Conservation (phyloP, 108 stramenopile genomes). For the Skeletonema menzelii region DNA sequence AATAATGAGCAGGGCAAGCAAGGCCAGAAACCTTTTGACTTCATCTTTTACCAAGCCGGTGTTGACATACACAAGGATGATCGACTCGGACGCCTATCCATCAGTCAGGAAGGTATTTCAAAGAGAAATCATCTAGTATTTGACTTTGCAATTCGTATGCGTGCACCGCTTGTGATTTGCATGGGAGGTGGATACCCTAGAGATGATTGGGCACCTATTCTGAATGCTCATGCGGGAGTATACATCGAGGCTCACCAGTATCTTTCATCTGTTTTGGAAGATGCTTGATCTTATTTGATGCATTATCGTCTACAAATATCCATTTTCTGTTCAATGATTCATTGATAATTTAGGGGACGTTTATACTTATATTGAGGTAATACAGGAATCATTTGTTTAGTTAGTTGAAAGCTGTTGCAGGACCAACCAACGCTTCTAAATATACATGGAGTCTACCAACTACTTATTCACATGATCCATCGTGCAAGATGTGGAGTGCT, state of each 20-base stretch:
- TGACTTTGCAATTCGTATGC: constrained; percentile 40
- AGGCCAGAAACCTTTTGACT: constrained; percentile 48
- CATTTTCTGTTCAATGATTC: too few species aligned
- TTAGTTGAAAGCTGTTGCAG: too few species aligned
- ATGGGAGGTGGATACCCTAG: constrained; percentile 92
- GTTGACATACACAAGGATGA: constrained; percentile 82
- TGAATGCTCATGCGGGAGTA: constrained; percentile 75
- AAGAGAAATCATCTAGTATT: constrained; percentile 72
- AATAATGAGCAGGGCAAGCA: not conserved
- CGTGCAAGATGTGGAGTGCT: too few species aligned
- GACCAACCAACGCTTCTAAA: too few species aligned
- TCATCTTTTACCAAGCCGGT: constrained; percentile 87
- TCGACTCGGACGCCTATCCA: constrained; percentile 72
- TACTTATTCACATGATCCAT: too few species aligned
- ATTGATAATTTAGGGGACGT: too few species aligned
- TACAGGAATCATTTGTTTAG: too few species aligned
- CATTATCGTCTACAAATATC: too few species aligned
- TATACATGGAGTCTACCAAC: too few species aligned
- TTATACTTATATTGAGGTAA: too few species aligned
- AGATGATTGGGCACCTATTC: constrained; percentile 69
- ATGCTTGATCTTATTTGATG: not conserved
- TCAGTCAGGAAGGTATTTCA: constrained; percentile 58
- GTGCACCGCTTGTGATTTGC: constrained; percentile 67
- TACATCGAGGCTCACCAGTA: constrained; percentile 74
- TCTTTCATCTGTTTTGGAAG: constrained; percentile 3